These are phyloP conservation scores for Ustilago esculenta DNA, from an alignment of 1,284 basidiomycete species.

Conservation along the genomic window DNA sequence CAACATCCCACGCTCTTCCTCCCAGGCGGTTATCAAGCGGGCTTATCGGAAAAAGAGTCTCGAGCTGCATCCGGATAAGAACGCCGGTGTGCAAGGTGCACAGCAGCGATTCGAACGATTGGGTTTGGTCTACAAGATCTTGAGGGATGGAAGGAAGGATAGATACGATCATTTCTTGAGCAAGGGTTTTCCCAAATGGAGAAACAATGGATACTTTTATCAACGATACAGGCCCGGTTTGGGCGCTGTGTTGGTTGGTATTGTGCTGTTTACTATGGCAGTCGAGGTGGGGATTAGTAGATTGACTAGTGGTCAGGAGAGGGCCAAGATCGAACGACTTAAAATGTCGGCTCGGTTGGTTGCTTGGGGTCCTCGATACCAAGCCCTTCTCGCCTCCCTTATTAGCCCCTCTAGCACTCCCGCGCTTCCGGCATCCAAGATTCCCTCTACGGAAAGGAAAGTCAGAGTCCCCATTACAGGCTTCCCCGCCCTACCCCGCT, in stretches of 20 bases:
- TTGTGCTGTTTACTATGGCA: slow-evolving; percentile 45
- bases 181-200: slow-evolving; percentile 65
- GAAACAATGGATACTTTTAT: slow-evolving; percentile 62
- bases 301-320: slow-evolving; percentile 51
- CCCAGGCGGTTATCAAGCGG: slow-evolving; percentile 50
- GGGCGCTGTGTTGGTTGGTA: slow-evolving; percentile 39
- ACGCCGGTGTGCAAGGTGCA: slow-evolving; percentile 42
- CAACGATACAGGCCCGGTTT: slow-evolving; percentile 59
- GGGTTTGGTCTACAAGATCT: slow-evolving; percentile 63
- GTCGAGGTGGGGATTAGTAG: slow-evolving; percentile 37
- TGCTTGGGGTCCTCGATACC: slow-evolving; percentile 60
- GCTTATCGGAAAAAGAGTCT: slow-evolving; percentile 62
- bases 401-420: neutral
- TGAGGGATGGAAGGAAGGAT: slow-evolving; percentile 62
- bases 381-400: slow-evolving; percentile 23
- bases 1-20: slow-evolving; percentile 41
- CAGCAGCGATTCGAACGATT: slow-evolving; percentile 62
- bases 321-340: slow-evolving; percentile 44
- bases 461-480: slow-evolving; percentile 58
- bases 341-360: slow-evolving; percentile 49
- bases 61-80: slow-evolving; percentile 65
- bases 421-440: slow-evolving; percentile 3
- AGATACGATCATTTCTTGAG: slow-evolving; percentile 64
- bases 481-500: slow-evolving; percentile 50
- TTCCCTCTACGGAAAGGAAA: slow-evolving; percentile 50